Evolutionary conservation across 2,329 filamentous ascomycete genomes (phyloP), one percentile per base, ranked within the genome.

Genomic region (Acarospora socialis): DNA sequence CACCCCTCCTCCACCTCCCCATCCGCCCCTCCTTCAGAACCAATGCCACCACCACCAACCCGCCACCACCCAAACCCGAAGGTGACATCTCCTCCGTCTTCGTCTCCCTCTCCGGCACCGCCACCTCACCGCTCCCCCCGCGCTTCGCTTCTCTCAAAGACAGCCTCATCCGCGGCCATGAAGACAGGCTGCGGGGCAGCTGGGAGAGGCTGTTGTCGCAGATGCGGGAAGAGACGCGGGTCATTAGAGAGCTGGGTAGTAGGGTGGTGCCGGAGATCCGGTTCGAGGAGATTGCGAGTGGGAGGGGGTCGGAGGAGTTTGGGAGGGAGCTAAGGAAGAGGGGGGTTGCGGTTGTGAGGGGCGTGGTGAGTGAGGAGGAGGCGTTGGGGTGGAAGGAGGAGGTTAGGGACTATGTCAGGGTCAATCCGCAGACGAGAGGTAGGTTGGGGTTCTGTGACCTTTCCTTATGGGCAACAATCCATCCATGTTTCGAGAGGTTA

Each of bases 341-440:
- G 1, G 77, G 77, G 6, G 68, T 64, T 0, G 68, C 69, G 1
- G 70, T 84, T 2, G 61, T 84, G 14, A 63, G 69, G 25, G 71
- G 71, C 8, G 78, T 82, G 3, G 53, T 84, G 9, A 66, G 73
- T 0, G 66, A 72, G 42, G 52, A 57, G 1, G 68, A 77, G 48
- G 78, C 77, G 0, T 55, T 77, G 28, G 60, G 56, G 1, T 79
- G 73, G 44, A 84, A 84, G 53, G 59, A 60, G 6, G 65, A 75
- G 37, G 56, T 77, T 4, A 67, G 73, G 39, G 66, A 70, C 5
- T 84, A 84, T 43, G 67, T 81, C 5, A 55, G 54, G 8, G 63
- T 63, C 32, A 84, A 84, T 46, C 67, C 71, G 0, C 58, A 56
- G 3, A 75, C 71, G 3, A 65, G 59, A 57, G 49, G 34, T 18